phyloP scores from a whole-genome alignment of 2,329 filamentous ascomycete genomes.

The Aspergillus fumigatiaffinis region DNA sequence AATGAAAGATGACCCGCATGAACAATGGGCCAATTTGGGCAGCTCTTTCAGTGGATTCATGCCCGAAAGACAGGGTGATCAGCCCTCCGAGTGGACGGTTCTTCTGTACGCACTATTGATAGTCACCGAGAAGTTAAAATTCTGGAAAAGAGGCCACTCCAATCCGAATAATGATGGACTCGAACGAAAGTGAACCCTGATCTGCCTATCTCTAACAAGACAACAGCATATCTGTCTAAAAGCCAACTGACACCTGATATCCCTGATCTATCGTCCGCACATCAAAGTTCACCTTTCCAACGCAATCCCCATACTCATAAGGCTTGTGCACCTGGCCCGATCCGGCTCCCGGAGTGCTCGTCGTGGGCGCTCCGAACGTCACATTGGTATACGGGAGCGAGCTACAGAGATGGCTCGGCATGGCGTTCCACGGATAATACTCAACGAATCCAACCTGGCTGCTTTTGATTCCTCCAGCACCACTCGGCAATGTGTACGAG shows the following conservation, averaged over 20 bases:
- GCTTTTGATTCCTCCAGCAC: conserved; percentile 16
- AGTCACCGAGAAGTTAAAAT: no score
- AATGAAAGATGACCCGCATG: no score
- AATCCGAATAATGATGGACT: no score
- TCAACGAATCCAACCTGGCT: conserved; percentile 27
- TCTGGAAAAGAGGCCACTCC: no score
- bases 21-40: no score
- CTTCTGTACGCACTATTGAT: no score
- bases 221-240: not conserved
- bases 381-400: conserved; percentile 18
- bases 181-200: no score
- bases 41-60: no score
- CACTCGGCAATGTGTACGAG: conserved; percentile 22
- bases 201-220: no score
- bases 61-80: no score
- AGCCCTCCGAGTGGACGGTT: no score
- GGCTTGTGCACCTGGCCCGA: conserved; percentile 9
- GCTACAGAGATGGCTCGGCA: conserved; percentile 11
- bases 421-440: conserved; percentile 24
- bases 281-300: conserved; percentile 19
- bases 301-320: conserved; percentile 29
- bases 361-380: conserved; percentile 16
- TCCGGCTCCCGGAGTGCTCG: conserved; percentile 8
- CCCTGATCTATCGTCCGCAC: conserved; percentile 7
- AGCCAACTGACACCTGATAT: conserved; percentile 18